phyloP scores from a whole-genome alignment of 2,329 filamentous ascomycete genomes.

The Proliferodiscus dingleyae region DNA sequence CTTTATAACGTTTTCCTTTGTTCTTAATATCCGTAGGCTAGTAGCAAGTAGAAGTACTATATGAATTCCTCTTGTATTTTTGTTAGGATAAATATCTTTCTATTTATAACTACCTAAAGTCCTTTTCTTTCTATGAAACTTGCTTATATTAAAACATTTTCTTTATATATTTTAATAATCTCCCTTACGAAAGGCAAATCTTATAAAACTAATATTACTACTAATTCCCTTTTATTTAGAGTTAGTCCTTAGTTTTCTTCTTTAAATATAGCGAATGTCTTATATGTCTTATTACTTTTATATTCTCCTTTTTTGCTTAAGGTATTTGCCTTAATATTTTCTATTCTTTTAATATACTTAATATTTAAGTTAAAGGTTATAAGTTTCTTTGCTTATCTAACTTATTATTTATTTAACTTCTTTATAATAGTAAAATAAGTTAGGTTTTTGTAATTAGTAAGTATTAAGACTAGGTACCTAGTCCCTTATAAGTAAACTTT shows the following conservation, averaged over 20 bases:
- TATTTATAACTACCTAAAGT: neutral
- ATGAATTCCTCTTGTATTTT: neutral
- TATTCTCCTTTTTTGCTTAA: neutral
- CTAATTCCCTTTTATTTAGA: neutral
- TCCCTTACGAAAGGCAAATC: neutral
- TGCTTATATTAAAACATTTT: neutral
- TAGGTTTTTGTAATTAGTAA: neutral
- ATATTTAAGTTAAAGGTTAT: neutral
- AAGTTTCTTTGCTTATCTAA: neutral
- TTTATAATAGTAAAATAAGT: neutral
- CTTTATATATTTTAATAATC: neutral
- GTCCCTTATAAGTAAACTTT: neutral
- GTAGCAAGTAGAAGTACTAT: neutral
- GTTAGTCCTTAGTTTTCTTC: neutral
- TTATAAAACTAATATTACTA: neutral
- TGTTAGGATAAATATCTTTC: neutral
- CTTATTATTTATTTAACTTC: neutral
- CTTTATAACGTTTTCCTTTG: neutral
- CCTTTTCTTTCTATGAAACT: neutral
- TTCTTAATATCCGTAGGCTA: constrained; percentile 1
- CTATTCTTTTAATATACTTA: neutral
- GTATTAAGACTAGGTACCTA: neutral
- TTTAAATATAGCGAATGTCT: neutral
- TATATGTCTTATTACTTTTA: neutral
- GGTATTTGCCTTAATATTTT: no score